phyloP scores from a whole-genome alignment of 768 basidiomycete genomes.

The Lentinula detonsa region DNA sequence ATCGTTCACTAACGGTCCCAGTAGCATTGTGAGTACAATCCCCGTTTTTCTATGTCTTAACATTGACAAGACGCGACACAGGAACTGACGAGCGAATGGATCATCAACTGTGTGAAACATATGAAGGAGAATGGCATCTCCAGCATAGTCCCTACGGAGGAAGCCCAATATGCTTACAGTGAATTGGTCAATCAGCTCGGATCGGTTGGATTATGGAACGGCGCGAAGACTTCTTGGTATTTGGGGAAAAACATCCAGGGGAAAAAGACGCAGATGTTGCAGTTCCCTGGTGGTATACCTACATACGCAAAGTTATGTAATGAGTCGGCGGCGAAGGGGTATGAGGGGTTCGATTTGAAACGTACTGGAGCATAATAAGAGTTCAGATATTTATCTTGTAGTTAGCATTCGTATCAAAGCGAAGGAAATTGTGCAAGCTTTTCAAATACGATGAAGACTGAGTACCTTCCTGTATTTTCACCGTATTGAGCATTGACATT shows the following conservation, averaged over 20 bases:
- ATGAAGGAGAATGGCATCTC: constrained; percentile 10
- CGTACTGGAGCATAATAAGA: too few species aligned
- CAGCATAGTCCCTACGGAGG: neutral
- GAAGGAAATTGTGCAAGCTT: too few species aligned
- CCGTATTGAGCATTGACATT: too few species aligned
- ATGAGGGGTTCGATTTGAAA: neutral
- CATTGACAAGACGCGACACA: neutral
- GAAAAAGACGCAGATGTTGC: neutral
- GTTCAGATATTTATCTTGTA: too few species aligned
- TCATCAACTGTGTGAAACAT: constrained; percentile 14
- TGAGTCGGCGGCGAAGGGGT: neutral
- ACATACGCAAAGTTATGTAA: neutral
- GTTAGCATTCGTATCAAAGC: too few species aligned
- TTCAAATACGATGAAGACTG: too few species aligned
- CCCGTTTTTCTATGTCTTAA: neutral
- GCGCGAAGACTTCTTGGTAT: constrained; percentile 10
- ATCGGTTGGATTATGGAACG: neutral
- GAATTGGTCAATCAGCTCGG: neutral
- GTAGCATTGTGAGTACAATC: constrained; percentile 6
- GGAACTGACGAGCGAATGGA: constrained; percentile 21
- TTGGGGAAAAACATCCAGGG: constrained; percentile 10
- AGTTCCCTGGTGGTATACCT: neutral
- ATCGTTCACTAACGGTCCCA: constrained; percentile 11
- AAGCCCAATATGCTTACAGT: neutral
- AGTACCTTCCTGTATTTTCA: too few species aligned